A percentile compares a stretch with the other conserved stretches of the same genome.
Conservation (phyloP, 164 flowering plant genomes). For the Annona squamosa region DNA sequence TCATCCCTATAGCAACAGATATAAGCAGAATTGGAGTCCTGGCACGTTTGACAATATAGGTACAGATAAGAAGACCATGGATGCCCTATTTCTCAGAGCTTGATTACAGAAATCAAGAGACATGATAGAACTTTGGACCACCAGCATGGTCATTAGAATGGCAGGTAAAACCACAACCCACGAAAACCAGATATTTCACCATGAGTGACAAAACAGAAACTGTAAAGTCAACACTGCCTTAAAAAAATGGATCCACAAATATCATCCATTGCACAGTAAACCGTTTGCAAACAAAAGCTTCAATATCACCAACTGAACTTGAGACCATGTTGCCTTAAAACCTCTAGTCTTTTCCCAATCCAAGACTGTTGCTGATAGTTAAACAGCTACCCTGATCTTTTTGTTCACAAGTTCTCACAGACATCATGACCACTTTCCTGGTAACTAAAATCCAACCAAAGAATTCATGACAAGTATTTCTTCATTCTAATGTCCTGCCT, state of each 20-base stretch:
- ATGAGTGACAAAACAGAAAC: background rate
- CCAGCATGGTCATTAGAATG: background rate
- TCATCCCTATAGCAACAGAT: conserved; percentile 5
- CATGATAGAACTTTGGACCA: background rate
- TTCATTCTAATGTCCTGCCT: background rate
- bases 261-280: background rate
- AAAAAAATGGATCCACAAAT: background rate
- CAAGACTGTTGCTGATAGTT: background rate
- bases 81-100: background rate
- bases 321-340: background rate
- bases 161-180: background rate
- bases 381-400: background rate
- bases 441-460: background rate
- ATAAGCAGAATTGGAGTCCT: background rate
- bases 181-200: background rate
- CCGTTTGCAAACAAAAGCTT: background rate
- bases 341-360: background rate
- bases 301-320: background rate
- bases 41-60: background rate
- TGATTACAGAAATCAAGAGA: background rate
- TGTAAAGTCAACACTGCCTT: background rate
- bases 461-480: background rate
- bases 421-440: background rate
- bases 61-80: background rate
- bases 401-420: background rate